Conservation (phyloP, 345 rosid genomes). For the Theobroma cacao region DNA sequence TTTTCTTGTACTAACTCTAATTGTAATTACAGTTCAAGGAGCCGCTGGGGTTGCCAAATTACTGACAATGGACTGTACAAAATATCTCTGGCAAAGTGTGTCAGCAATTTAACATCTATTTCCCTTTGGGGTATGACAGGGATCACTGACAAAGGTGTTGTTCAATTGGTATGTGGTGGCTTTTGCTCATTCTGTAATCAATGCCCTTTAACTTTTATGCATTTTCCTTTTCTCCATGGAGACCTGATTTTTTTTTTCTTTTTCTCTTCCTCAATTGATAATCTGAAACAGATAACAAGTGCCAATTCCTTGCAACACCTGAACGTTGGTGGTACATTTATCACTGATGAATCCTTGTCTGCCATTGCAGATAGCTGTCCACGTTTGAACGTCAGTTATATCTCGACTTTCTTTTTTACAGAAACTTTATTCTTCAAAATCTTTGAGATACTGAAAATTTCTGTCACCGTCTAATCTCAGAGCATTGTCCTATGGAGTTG, state of each 20-base stretch:
- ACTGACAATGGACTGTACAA: conserved; percentile 72
- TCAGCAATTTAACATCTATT: conserved; percentile 61
- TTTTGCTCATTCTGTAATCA: neutral
- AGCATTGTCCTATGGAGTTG: conserved; percentile 83
- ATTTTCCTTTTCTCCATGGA: neutral
- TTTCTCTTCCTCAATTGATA: neutral
- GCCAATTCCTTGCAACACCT: conserved; percentile 73
- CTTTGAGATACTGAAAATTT: neutral
- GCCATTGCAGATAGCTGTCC: conserved; percentile 81
- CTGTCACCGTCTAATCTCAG: conserved; percentile 26
- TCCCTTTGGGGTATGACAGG: conserved; percentile 91
- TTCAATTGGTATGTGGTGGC: conserved; percentile 56
- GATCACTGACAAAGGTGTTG: conserved; percentile 85
- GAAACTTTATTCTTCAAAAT: neutral
- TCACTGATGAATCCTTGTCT: conserved; percentile 74
- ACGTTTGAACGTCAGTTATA: conserved; percentile 51
- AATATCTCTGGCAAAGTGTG: conserved; percentile 69
- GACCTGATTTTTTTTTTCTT: neutral
- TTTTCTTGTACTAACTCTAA: neutral
- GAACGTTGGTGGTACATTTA: conserved; percentile 86
- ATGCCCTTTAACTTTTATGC: neutral
- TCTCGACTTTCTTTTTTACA: neutral
- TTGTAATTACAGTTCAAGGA: conserved; percentile 58
- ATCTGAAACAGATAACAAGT: conserved; percentile 51
- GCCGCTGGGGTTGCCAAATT: conserved; percentile 92